Base-by-base conservation (phyloP, 257 asterid genomes). In the Coffea eugenioides region DNA sequence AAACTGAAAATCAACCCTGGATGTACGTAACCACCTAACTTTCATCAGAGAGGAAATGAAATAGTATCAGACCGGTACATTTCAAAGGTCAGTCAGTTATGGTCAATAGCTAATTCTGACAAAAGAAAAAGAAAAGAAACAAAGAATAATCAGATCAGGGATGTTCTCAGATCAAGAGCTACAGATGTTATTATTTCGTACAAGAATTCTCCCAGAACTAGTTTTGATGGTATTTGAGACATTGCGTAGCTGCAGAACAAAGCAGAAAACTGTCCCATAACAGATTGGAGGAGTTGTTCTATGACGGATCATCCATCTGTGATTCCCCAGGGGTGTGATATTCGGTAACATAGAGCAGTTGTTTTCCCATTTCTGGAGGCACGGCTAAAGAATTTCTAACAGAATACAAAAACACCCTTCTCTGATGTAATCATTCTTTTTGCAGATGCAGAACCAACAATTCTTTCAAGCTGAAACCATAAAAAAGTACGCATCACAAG, bases 371-470 rank as follows among this genome's bases (percentile, higher is more conserved):
- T 64, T 25, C 31, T 23, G 36, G 4, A 64, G 36, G 34, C 34
- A 31, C 27, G 39, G 77, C n/a, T 2, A 73, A 64, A 23, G 61
- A 57, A 6, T 56, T 57, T 79, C 78, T 88, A 90, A 66, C 94
- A 90, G 68, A 93, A 95, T 75, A 93, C 93, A 21, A 92, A 95
- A 15, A 94, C 90, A 54, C 89, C 90, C 84, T 93, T 91, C 64
- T 93, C 97, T 5, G 98, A 89, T n/a, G 87, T 73, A 67, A 84
- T 83, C 99, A 93, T 95, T 89, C 95, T 87, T 84, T 93, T 92
- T 9, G 98, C 93, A 69, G 94, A 88, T 64, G 90, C 61, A 45
- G 97, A 86, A 31, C 98, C 97, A 77, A 93, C 97, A 79, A 92
- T 84, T 83, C 99, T 89, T 89, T 94, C 99, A 46, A 95, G 95